Percentiles rank a stretch among this genome's conserved stretches.
phyloP scores from a whole-genome alignment of 2,329 filamentous ascomycete genomes.

The Sporothrix pallida region DNA sequence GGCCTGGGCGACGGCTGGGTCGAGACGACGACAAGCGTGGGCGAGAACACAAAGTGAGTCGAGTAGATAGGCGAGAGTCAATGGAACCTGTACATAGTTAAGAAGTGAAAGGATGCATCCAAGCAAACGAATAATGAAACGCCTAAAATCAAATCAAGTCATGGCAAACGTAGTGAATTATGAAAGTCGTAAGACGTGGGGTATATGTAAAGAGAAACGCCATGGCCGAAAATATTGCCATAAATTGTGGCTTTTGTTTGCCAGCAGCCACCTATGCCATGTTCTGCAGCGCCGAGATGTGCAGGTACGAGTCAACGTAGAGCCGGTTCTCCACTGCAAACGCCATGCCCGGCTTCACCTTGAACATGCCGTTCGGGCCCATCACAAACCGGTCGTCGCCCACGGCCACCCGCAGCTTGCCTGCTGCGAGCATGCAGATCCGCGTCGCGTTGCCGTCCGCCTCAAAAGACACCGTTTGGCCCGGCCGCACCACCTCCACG shows the following conservation, averaged over 20 bases:
- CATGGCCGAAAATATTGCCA: background rate
- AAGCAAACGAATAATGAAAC: background rate
- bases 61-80: no score
- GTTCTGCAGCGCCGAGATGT: slow-evolving; percentile 39
- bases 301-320: slow-evolving; percentile 53
- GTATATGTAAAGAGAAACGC: background rate
- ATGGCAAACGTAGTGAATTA: background rate
- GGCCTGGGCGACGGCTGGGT: slow-evolving; percentile 32
- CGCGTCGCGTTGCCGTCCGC: slow-evolving; percentile 37
- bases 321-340: slow-evolving; percentile 52
- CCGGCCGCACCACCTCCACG: slow-evolving; percentile 42
- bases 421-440: slow-evolving; percentile 43
- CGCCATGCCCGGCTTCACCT: slow-evolving; percentile 47
- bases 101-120: background rate
- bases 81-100: no score
- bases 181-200: no score
- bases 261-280: background rate
- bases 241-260: no score
- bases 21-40: slow-evolving; percentile 22
- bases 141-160: background rate
- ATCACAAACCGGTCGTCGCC: slow-evolving; percentile 48
- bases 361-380: slow-evolving; percentile 54
- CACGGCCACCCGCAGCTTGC: slow-evolving; percentile 43
- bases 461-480: slow-evolving; percentile 38
- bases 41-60: background rate